Conservation (phyloP, 257 asterid species). For the Nyctanthes arbortristis region DNA sequence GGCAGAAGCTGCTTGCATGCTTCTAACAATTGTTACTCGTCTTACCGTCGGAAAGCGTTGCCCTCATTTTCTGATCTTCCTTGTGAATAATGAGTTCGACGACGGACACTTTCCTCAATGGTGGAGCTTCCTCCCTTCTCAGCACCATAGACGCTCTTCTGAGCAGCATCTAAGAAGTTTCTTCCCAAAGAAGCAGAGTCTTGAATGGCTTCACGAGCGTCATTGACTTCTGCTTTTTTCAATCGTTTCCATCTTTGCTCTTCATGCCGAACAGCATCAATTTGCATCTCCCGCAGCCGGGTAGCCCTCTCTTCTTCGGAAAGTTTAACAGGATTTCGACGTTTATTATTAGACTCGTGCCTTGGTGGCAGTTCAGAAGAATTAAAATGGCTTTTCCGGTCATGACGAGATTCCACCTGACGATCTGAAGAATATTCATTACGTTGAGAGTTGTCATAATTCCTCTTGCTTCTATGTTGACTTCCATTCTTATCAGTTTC, state of each 20-base stretch:
- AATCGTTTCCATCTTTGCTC: slow-evolving; percentile 89
- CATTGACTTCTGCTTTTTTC: slow-evolving; percentile 81
- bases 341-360: slow-evolving; percentile 38
- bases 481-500: slow-evolving; percentile 21
- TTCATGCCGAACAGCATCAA: slow-evolving; percentile 89
- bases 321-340: slow-evolving; percentile 48
- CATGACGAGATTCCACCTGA: slow-evolving; percentile 32
- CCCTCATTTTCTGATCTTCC: slow-evolving; percentile 62
- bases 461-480: slow-evolving; percentile 16
- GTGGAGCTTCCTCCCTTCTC: slow-evolving; percentile 93
- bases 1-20: neutral
- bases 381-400: slow-evolving; percentile 22
- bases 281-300: slow-evolving; percentile 84
- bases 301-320: slow-evolving; percentile 96
- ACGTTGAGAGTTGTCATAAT: slow-evolving; percentile 19
- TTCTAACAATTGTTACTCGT: slow-evolving; percentile 16
- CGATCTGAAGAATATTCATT: slow-evolving; percentile 40
- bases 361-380: slow-evolving; percentile 45
- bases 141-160: slow-evolving; percentile 84
- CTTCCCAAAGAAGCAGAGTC: slow-evolving; percentile 54
- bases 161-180: slow-evolving; percentile 77
- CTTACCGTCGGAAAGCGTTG: slow-evolving; percentile 77
- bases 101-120: slow-evolving; percentile 94
- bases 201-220: slow-evolving; percentile 60
- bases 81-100: slow-evolving; percentile 79